Evolutionary conservation across 805 yeast genomes (phyloP).

Genomic region (Blastobotrys americana): DNA sequence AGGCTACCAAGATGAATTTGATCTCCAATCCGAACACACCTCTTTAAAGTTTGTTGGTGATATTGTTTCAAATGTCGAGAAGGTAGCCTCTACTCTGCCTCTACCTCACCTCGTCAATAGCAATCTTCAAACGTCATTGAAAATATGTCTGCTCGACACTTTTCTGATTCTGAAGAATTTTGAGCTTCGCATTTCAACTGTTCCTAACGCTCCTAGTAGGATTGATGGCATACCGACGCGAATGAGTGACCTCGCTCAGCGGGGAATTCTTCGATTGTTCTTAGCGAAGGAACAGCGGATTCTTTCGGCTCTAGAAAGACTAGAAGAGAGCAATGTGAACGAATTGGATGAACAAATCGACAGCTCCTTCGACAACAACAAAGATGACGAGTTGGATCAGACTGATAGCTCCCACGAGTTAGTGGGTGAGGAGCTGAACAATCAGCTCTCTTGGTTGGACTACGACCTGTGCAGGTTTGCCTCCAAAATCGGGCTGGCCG

Average conservation of each 20-base stretch:
- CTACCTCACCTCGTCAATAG: neutral
- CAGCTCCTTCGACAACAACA: too few species aligned
- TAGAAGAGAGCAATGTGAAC: constrained; percentile 3
- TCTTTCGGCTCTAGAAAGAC: neutral
- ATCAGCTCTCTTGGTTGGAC: constrained; percentile 28
- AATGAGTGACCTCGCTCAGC: neutral
- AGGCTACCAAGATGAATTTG: constrained; percentile 4
- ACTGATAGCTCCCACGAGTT: too few species aligned
- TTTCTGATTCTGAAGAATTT: constrained; percentile 19
- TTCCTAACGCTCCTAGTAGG: constrained; percentile 6
- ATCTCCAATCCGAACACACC: neutral
- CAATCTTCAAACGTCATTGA: constrained; percentile 4
- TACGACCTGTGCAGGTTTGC: constrained; percentile 37
- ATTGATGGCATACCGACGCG: constrained; percentile 15
- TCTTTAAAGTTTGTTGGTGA: neutral
- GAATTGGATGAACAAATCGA: constrained; percentile 26
- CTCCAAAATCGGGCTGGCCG: constrained; percentile 35
- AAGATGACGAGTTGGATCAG: neutral
- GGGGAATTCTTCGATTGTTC: neutral
- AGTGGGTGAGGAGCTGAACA: neutral
- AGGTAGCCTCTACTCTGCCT: neutral
- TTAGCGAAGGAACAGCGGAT: neutral
- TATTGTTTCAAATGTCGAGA: neutral
- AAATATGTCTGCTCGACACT: constrained; percentile 17
- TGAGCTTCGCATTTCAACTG: constrained; percentile 37